Base-by-base conservation (phyloP, 2,329 filamentous ascomycete species). In the Exophiala aquamarina region DNA sequence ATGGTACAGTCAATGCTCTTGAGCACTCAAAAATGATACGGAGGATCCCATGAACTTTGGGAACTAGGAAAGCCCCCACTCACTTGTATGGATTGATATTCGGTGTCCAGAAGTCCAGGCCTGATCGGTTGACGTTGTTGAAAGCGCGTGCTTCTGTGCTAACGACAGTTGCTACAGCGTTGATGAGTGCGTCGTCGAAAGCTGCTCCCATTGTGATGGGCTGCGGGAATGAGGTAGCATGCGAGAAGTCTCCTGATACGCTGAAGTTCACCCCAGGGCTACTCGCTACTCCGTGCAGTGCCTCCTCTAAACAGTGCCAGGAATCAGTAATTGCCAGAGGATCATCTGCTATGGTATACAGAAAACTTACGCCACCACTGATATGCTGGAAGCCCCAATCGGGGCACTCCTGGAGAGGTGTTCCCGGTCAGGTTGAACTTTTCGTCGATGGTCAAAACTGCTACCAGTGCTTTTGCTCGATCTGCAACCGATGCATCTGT, bases 101-200 rank as follows among this genome's bases (percentile, higher is more conserved):
- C 0, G 83, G 83, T 0, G 83, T 82, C 77, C 80, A 85, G 59
- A 73, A 82, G 60, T 83, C 74, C 11, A 81, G 60, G 0, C 77
- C 78, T 2, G 74, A 75, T 10, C 73, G 68, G 3, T 77, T 78
- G 6, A 63, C 73, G 56, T 87, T 87, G 58, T 72, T 81, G 60
- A 84, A 87, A 0, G 83, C 82, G 31, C 84, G 72, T 0, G 79
- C 81, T 60, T 87, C 83, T 0, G 76, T 84, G 4, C 69, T 70
- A 23, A 70, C 62, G 3, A 81, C 72, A 2, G 63, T 70, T 2
- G 75, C 83, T 3, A 87, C 76, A 4, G 73, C 66, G 15, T 73
- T 62, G 52, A 87, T 77, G 23, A 87, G 64, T 0, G 74, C 73
- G 53, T 84, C 81, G 52, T 87, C 81, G 53, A 87, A 83, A 0